Base-by-base conservation (phyloP, 495 filamentous ascomycete species). In the Chlorociboria aeruginascens region DNA sequence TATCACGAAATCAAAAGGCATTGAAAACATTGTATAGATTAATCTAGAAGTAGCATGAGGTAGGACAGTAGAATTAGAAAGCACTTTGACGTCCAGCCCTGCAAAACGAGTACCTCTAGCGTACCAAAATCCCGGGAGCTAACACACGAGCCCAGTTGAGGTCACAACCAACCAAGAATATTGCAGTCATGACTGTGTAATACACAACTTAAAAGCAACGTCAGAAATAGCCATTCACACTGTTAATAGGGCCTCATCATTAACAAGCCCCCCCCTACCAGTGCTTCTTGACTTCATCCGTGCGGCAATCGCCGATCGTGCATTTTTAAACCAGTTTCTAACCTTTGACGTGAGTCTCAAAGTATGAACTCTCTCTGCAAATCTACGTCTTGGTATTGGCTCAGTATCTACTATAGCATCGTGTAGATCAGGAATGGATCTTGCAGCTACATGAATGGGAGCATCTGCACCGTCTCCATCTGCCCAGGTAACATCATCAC, bases 401-500 rank as follows among this genome's bases (percentile, higher is more conserved):
- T 52, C 49, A n/a, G 38, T 36, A 31, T 38, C 47, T 10, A 33
- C n/a, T 12, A 29, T 40, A 3, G 11, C 40, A 9, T 8, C 28
- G 45, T 41, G 49, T 14, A 58, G 37, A 35, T 55, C 48, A 4
- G 42, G 32, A 0, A 34, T 43, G 1, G 56, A 55, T 40, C 41
- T 45, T 0, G 10, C 16, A 20, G 39, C 52, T 9, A 9, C 7
- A 29, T 43, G 44, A 13, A n/a, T 35, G 45, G 42, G 30, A 42
- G 17, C 29, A n/a, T 40, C 13, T 30, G n/a, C 12, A 7, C 37
- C 1, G 30, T 52, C 52, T 40, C 49, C 1, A 25, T 49, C 31
- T 13, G 28, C 49, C 45, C 51, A 50, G 16, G 31, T 50, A 13
- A 60, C 39, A 43, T 52, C 57, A 46, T 60, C 53, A 35, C 41